These are phyloP conservation scores for Fraxinus latifolia DNA, from an alignment of 305 asterid genomes.

Conservation along the genomic window DNA sequence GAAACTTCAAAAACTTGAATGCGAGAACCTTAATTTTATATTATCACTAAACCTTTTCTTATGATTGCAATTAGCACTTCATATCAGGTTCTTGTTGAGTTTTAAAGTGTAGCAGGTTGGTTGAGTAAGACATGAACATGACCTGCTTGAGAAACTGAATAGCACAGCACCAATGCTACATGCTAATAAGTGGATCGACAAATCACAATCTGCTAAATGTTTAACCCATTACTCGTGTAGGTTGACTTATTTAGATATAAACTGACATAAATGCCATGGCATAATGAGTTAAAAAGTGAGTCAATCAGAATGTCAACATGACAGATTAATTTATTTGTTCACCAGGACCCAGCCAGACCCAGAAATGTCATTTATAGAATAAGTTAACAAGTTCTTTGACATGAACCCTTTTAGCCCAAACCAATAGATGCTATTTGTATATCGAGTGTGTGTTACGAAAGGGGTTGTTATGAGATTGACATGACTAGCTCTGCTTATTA, in stretches of 20 bases:
- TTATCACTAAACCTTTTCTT: neutral
- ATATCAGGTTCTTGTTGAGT: neutral
- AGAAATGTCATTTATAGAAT: neutral
- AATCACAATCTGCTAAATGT: neutral
- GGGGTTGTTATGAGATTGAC: neutral
- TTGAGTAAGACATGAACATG: neutral
- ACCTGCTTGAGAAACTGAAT: neutral
- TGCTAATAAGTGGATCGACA: neutral
- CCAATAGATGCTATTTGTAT: neutral
- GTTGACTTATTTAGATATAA: neutral
- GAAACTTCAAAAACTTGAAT: neutral
- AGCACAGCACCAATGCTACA: neutral
- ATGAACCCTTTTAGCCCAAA: neutral
- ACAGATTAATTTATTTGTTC: neutral
- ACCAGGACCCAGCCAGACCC: neutral
- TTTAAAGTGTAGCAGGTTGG: neutral
- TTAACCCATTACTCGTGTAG: neutral
- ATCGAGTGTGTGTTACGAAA: neutral
- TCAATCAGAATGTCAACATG: neutral
- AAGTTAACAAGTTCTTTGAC: neutral
- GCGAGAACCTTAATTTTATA: neutral
- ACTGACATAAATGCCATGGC: neutral
- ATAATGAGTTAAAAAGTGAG: neutral
- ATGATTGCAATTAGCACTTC: neutral
- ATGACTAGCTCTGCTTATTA: neutral